Evolutionary conservation across 2,329 filamentous ascomycete species (phyloP), one percentile per base, ranked within the genome.

Genomic region (Fusarium beomiforme): DNA sequence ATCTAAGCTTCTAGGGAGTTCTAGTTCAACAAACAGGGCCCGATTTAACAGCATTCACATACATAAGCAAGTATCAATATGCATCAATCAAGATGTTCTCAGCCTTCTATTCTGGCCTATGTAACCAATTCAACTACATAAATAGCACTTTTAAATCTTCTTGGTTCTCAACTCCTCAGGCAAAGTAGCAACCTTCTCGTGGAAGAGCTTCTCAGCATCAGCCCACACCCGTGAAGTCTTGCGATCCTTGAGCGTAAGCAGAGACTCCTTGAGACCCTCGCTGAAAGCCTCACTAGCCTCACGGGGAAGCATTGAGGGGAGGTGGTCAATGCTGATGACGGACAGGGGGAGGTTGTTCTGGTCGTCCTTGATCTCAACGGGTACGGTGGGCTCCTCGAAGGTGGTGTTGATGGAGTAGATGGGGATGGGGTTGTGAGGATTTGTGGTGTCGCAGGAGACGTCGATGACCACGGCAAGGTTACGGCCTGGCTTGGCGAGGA

Each of bases 201-300:
- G 83, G 84, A 95, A 97, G 59, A 97, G 85, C 83, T 93, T 91
- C 84, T 97, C 90, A 1, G 95, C 95, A 64, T 93, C 89, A 58
- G 88, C 86, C 95, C 95, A 98, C n/a, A 97, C 95, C 16, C 88
- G 86, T 29, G 90, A 86, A 23, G 87, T 91, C 64, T 87, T 83
- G 79, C 93, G 89, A 78, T 96, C 89, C 81, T 96, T 93, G 69
- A 98, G 86, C 67, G 90, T 87, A 67, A 96, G 81, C 73, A 98
- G 83, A 77, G 90, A 92, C 23, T 94, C 93, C 77, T 97, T 84
- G 72, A 98, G 85, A 50, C 92, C 92, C 55, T 88, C 85, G 80
- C 91, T 93, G 84, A 97, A 98, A 23, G 91, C 91, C 83, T 98
- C 94, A 44, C 90, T 94, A 29, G 94, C 91, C 83, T 98, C 95